phyloP scores from a whole-genome alignment of 306 rosid genomes.

The Carpinus fangiana region DNA sequence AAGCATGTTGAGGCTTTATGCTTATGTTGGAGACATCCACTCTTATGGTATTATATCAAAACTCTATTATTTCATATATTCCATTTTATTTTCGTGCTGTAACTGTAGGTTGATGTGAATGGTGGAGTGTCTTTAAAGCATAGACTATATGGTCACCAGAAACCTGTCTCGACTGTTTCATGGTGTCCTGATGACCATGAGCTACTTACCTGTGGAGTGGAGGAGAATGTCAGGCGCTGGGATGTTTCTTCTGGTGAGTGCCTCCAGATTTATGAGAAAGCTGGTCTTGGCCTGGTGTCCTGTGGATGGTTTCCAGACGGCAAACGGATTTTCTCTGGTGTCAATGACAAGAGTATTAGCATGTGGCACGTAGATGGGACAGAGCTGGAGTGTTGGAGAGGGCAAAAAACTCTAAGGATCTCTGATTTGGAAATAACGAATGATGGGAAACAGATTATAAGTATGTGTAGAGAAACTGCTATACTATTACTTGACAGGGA shows the following conservation, averaged over 20 bases:
- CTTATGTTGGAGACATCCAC: not conserved
- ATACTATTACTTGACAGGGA: constrained; percentile 76
- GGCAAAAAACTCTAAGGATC: constrained; percentile 72
- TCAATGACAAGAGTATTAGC: constrained; percentile 90
- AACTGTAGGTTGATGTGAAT: constrained; percentile 60
- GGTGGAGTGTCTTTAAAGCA: constrained; percentile 64
- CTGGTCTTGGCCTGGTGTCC: constrained; percentile 68
- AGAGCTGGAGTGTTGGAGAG: constrained; percentile 95
- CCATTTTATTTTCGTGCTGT: constrained; percentile 14
- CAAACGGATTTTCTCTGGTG: constrained; percentile 73
- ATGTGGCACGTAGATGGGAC: constrained; percentile 93
- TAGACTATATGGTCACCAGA: constrained; percentile 80
- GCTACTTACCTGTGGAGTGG: constrained; percentile 93
- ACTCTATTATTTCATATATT: not conserved
- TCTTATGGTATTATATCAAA: not conserved
- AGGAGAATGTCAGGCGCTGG: constrained; percentile 91
- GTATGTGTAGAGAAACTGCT: constrained; percentile 64
- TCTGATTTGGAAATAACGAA: constrained; percentile 83
- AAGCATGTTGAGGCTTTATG: not conserved
- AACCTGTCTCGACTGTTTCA: constrained; percentile 72
- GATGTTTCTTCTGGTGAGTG: constrained; percentile 87
- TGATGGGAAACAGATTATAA: constrained; percentile 74
- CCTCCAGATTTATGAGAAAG: constrained; percentile 78
- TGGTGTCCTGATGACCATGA: constrained; percentile 92
- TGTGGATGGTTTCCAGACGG: constrained; percentile 97